Evolutionary conservation across 2,329 filamentous ascomycete genomes (phyloP).

Genomic region (Cryphonectria parasitica): DNA sequence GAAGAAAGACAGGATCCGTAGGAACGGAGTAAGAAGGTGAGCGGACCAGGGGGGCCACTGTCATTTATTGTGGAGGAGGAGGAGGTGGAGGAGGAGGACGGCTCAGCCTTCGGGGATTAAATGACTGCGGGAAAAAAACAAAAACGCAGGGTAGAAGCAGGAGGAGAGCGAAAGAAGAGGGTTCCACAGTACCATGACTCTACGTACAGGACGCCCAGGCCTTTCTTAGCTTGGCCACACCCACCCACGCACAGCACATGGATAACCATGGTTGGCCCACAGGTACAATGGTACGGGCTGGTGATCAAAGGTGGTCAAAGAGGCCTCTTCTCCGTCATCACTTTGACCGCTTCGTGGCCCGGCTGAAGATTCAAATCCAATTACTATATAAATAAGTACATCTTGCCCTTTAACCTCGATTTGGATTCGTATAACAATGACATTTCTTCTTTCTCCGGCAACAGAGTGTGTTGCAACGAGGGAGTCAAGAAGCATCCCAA

Average conservation of each 20-base stretch:
- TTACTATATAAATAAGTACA: neutral
- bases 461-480: neutral
- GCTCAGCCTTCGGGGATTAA: constrained; percentile 14
- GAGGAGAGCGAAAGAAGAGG: neutral
- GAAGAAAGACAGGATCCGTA: neutral
- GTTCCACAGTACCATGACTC: constrained; percentile 17
- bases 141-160: constrained; percentile 10
- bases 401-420: neutral
- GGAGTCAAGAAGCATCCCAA: neutral
- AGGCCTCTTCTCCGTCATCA: neutral
- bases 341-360: neutral
- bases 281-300: constrained; percentile 5
- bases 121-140: constrained; percentile 2
- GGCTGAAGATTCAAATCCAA: neutral
- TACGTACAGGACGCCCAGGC: constrained; percentile 11
- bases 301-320: constrained; percentile 16
- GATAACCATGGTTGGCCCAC: constrained; percentile 13
- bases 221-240: neutral
- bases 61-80: constrained; percentile 22
- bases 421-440: neutral
- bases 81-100: constrained; percentile 1
- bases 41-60: constrained; percentile 12
- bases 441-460: neutral
- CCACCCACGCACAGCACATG: neutral
- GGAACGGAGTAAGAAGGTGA: constrained; percentile 1